These are phyloP conservation scores for Begonia loranthoides DNA, from an alignment of 306 rosid genomes.

Conservation along the genomic window DNA sequence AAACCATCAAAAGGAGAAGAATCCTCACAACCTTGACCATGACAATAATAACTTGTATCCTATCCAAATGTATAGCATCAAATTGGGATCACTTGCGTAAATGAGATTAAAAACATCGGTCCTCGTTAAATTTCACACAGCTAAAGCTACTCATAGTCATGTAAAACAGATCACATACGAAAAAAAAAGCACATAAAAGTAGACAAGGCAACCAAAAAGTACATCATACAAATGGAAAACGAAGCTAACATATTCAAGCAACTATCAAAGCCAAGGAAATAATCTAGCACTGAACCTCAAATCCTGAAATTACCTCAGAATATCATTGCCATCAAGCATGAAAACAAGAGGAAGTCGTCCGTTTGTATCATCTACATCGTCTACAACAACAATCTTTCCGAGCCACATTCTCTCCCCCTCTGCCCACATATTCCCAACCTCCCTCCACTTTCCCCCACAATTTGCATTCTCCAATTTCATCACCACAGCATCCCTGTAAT, in stretches of 20 bases:
- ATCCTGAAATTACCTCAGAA: conserved; percentile 38
- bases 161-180: no score
- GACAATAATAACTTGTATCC: no score
- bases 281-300: neutral
- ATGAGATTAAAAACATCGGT: no score
- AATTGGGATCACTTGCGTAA: no score
- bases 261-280: neutral
- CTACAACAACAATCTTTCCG: conserved; percentile 59
- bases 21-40: no score
- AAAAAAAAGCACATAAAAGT: no score
- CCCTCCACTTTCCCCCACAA: conserved; percentile 45
- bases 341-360: conserved; percentile 30
- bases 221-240: neutral
- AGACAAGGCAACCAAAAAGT: no score
- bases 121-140: no score
- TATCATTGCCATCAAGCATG: conserved; percentile 65
- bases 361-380: conserved; percentile 28
- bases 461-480: conserved; percentile 34
- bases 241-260: neutral
- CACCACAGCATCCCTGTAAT: conserved; percentile 47
- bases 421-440: conserved; percentile 62
- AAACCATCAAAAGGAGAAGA: no score
- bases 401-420: conserved; percentile 40
- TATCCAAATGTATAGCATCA: no score
- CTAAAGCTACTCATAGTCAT: no score